phyloP scores from a whole-genome alignment of 495 filamentous ascomycete genomes.

The Lasiosphaeria miniovina region DNA sequence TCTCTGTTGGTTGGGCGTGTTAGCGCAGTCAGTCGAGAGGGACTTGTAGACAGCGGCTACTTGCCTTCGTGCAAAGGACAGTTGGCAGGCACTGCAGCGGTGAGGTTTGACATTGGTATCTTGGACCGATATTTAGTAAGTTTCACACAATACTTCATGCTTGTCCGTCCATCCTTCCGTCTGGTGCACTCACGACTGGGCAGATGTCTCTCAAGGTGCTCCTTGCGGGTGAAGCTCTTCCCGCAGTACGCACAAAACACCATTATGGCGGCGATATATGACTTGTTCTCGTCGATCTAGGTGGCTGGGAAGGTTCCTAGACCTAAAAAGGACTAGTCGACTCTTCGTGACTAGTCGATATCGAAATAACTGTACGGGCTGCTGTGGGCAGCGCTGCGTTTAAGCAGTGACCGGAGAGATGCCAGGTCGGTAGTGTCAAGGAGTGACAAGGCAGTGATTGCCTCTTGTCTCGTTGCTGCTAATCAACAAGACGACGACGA shows the following conservation, averaged over 20 bases:
- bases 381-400: conserved; percentile 14
- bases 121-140: conserved; percentile 32
- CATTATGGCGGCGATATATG: conserved; percentile 27
- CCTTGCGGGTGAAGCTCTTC: conserved; percentile 62
- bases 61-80: conserved; percentile 61
- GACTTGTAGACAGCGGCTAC: conserved; percentile 14
- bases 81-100: conserved; percentile 55
- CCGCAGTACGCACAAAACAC: conserved; percentile 63
- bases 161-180: background rate
- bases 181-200: conserved; percentile 50
- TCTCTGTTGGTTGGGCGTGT: conserved; percentile 42
- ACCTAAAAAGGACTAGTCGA: conserved; percentile 1
- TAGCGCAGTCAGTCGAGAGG: conserved; percentile 15
- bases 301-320: background rate
- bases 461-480: background rate
- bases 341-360: background rate
- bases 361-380: background rate
- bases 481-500: conserved; percentile 4
- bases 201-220: conserved; percentile 63
- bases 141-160: background rate
- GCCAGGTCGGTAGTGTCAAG: conserved; percentile 2
- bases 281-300: conserved; percentile 5
- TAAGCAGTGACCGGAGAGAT: conserved; percentile 2
- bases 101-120: conserved; percentile 66
- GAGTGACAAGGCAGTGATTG: background rate